These are phyloP conservation scores for Ophiorrhiza pumila DNA, from an alignment of 257 asterid genomes.

Conservation along the genomic window DNA sequence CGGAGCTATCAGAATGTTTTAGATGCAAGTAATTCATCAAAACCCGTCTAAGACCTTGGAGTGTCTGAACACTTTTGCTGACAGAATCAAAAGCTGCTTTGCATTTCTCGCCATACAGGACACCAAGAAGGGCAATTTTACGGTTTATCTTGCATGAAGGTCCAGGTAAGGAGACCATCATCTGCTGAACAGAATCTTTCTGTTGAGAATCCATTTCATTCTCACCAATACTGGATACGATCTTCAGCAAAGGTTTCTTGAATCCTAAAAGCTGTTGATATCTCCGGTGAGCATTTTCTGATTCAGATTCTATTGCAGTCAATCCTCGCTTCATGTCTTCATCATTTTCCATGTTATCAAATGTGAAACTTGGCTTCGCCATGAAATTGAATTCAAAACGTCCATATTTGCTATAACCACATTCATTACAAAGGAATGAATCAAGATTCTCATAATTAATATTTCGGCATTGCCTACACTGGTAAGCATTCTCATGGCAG, in stretches of 20 bases:
- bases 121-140: constrained; percentile 98
- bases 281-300: constrained; percentile 96
- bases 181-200: constrained; percentile 98
- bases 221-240: constrained; percentile 97
- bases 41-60: constrained; percentile 95
- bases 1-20: constrained; percentile 72
- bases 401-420: constrained; percentile 99
- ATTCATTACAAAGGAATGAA: constrained; percentile 95
- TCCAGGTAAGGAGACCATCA: constrained; percentile 99
- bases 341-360: constrained; percentile 98
- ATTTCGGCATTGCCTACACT: constrained; percentile 98
- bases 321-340: constrained; percentile 98
- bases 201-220: constrained; percentile 99
- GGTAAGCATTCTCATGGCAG: constrained; percentile 99
- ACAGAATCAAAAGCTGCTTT: constrained; percentile 99
- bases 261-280: constrained; percentile 99
- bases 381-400: constrained; percentile 96
- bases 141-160: constrained; percentile 99
- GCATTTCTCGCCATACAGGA: constrained; percentile 98
- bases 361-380: constrained; percentile 98
- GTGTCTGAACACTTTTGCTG: constrained; percentile 98
- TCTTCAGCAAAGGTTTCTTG: constrained; percentile 93
- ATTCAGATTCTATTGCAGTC: constrained; percentile 93
- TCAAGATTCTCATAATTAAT: constrained; percentile 97
- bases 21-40: constrained; percentile 91